phyloP scores from a whole-genome alignment of 2,329 filamentous ascomycete genomes.

The Plenodomus tracheiphilus region DNA sequence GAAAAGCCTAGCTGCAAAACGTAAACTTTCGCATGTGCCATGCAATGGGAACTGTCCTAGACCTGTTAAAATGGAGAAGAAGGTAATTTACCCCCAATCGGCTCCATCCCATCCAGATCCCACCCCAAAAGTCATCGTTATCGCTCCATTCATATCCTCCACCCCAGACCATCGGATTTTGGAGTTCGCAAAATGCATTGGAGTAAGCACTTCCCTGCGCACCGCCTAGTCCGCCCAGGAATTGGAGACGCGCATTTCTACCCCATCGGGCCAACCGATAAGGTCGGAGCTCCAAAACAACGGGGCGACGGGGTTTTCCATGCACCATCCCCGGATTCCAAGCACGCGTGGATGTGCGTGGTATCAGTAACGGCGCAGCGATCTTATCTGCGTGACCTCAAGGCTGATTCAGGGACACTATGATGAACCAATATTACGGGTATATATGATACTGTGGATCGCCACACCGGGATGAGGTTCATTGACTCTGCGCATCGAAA shows the following conservation, averaged over 20 bases:
- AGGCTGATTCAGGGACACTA: neutral
- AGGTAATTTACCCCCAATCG: neutral
- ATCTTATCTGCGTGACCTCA: neutral
- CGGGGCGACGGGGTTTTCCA: slow-evolving; percentile 17
- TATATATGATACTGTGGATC: slow-evolving; percentile 8
- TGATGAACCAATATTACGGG: neutral
- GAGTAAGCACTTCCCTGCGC: neutral
- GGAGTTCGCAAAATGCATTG: neutral
- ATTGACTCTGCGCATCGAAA: too few species aligned
- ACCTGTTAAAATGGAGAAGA: too few species aligned
- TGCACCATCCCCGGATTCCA: slow-evolving; percentile 28
- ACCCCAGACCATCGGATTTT: neutral
- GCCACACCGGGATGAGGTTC: neutral
- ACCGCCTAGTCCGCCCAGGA: neutral
- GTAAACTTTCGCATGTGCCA: too few species aligned
- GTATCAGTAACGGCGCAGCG: neutral
- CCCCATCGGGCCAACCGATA: neutral
- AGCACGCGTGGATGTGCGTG: slow-evolving; percentile 10
- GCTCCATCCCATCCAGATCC: neutral
- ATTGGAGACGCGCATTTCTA: neutral
- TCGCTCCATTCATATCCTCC: neutral
- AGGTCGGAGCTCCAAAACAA: slow-evolving; percentile 21
- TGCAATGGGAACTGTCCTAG: too few species aligned
- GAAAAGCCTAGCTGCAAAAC: too few species aligned
- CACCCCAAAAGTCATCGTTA: neutral